Conservation (phyloP, 768 basidiomycete species). For the Hygrocybe coccinea region DNA sequence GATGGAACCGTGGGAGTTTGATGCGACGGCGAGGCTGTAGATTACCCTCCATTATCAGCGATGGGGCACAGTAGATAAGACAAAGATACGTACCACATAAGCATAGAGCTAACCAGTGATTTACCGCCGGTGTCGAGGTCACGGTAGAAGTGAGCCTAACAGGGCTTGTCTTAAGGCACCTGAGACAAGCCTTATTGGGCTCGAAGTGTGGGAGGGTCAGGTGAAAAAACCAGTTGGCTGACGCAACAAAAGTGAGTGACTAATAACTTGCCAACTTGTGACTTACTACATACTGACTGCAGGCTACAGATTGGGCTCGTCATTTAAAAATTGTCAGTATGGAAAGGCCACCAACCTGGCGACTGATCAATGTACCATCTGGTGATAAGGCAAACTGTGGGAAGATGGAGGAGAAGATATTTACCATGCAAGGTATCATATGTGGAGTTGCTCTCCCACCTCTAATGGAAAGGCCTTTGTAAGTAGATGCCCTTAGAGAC, state of each 20-base stretch:
- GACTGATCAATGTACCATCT: not conserved
- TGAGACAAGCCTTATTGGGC: too few species aligned
- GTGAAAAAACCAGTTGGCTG: not conserved
- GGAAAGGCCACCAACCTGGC: not conserved
- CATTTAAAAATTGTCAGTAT: not conserved
- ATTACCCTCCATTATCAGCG: too few species aligned
- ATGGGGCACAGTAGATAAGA: too few species aligned
- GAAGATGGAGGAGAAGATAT: not conserved
- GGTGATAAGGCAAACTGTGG: not conserved
- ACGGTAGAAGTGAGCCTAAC: too few species aligned
- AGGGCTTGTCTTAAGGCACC: too few species aligned
- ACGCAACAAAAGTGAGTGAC: not conserved
- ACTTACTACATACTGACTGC: not conserved
- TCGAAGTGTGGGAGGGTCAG: too few species aligned
- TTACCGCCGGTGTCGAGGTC: too few species aligned
- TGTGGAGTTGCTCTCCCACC: not conserved
- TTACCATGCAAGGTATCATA: not conserved
- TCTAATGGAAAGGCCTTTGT: not conserved
- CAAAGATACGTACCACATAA: too few species aligned
- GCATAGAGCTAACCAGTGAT: too few species aligned
- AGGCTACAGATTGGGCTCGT: not conserved
- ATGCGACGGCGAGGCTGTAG: too few species aligned
- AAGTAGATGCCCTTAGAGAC: not conserved
- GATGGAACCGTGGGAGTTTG: too few species aligned
- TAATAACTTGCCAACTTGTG: not conserved